Base-by-base conservation (phyloP, 805 yeast genomes). In the Clavispora vitiphila region DNA sequence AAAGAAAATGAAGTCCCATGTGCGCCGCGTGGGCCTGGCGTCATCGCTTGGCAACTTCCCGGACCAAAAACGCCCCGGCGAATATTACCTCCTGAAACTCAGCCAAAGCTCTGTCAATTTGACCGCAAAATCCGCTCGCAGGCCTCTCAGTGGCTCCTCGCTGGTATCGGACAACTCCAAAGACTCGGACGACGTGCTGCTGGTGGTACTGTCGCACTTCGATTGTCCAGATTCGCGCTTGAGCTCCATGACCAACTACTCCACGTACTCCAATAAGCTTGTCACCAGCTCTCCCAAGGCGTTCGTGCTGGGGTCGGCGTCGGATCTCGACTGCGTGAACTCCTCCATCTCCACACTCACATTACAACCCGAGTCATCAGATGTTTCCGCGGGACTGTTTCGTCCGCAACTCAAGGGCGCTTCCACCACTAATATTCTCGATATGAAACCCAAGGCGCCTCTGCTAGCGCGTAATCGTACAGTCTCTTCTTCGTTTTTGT, bases 51-150 rank as follows among this genome's bases (percentile, higher is more conserved):
- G 51, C 24, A 50, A 51, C 5, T 44, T 52, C 16, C 48, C 40
- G 29, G 60, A 56, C 9, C 35, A 40, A 15, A 66, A 64, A 45
- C 49, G 74, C 21, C 74, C 74, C 4, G 65, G 72, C 23, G 73
- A 69, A 42, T 67, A 65, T 51, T 69, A 57, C 43, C 56, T 66
- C 29, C 60, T 58, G 41, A 63, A 61, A 41, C 43, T 67, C 34
- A 55, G 56, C 35, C 53, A 48, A 39, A 56, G 57, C 39, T 40
- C 57, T 7, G 18, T 51, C 5, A 53, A 51, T 41, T 45, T 58
- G 41, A 40, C 49, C 8, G 34, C 31, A 8, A 34, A 29, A 5
- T 15, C 15, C 7, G 30, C 32, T 18, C 24, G 26, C 3, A 40
- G 69, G 30, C 70, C 71, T 1, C 43, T 43, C 4, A 63, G 70